Base-by-base conservation (phyloP, 163 green algal genomes). In the Prototheca wickerhamii region DNA sequence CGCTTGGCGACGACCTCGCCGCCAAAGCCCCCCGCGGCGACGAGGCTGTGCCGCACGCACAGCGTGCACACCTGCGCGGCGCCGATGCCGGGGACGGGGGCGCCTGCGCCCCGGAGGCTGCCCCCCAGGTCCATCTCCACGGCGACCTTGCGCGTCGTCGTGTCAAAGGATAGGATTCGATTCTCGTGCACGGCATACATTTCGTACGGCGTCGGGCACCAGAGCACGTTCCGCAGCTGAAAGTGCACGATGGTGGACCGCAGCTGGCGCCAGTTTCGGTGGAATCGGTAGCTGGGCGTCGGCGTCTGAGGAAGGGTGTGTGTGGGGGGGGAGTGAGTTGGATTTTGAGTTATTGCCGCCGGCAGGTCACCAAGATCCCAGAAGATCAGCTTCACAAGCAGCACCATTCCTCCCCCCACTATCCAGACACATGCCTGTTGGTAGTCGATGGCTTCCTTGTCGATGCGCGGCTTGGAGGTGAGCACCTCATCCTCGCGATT, bases 171-270 rank as follows among this genome's bases (percentile, higher is more conserved):
- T 54, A 82, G 73, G 33, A 96, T 64, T 50, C 69, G 68, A 70
- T 90, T 88, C 26, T 90, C 69, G 40, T 83, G 63, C 65, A 91
- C 84, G 20, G 88, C 65, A 58, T 86, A 92, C 60, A 94, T 69
- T 67, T 96, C 89, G 40, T 44, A 23, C 23, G 33, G 6, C 26
- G 71, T 84, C 20, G 76, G 82, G 3, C 85, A 74, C 86, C 85
- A 93, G 51, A 96, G 67, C 46, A 97, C 77, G 74, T 96, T 95
- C 31, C 90, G 81, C 44, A 97, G 76, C 82, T 90, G 86, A 64
- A 93, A 93, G 62, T 93, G 86, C 37, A 89, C 79, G 33, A 91
- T 87, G 43, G 65, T 82, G 56, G 72, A 74, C 18, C 64, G 68
- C 17, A 85, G 67, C n/a, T 54, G 33, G 12, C 77, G 68, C 51